Percentiles rank a stretch among this genome's conserved stretches.
Evolutionary conservation across 768 basidiomycete species (phyloP).

Genomic region (Rhizopogon vesiculosus): DNA sequence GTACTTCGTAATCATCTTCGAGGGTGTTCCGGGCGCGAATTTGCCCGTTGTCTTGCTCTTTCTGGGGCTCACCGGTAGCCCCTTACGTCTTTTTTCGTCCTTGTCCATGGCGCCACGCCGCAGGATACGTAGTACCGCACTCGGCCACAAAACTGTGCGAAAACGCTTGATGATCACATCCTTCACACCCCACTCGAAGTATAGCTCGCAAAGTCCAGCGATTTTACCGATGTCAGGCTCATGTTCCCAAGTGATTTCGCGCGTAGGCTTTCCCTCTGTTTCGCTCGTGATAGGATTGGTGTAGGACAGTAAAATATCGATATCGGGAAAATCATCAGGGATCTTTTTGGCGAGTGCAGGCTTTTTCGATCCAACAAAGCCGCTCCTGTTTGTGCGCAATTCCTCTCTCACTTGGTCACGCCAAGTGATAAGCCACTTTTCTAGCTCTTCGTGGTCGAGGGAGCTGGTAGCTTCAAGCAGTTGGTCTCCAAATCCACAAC

Average conservation of each 20-base stretch:
- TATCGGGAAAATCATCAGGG: constrained; percentile 62
- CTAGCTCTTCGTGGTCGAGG: constrained; percentile 39
- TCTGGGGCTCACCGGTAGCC: constrained; percentile 34
- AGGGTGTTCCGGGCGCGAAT: constrained; percentile 35
- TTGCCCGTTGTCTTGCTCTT: constrained; percentile 25
- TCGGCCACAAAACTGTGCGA: constrained; percentile 77
- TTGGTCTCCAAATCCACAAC: constrained; percentile 74
- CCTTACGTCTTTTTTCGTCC: constrained; percentile 26
- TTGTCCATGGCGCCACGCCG: constrained; percentile 55
- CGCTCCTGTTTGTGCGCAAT: constrained; percentile 63
- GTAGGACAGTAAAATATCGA: constrained; percentile 76
- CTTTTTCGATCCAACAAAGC: constrained; percentile 60
- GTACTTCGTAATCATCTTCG: constrained; percentile 50
- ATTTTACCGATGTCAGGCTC: constrained; percentile 71
- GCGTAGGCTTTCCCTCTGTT: constrained; percentile 39
- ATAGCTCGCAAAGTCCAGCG: constrained; percentile 77
- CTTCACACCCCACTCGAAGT: constrained; percentile 90
- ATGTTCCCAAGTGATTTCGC: constrained; percentile 42
- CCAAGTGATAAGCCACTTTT: constrained; percentile 59
- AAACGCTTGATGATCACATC: constrained; percentile 83
- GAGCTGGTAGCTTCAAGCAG: constrained; percentile 56
- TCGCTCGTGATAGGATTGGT: constrained; percentile 73
- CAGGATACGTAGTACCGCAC: constrained; percentile 64
- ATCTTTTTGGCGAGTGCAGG: constrained; percentile 60
- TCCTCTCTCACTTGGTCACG: constrained; percentile 55